phyloP scores from a whole-genome alignment of 2,329 filamentous ascomycete species.

The Ceratocystis alfenasii region DNA sequence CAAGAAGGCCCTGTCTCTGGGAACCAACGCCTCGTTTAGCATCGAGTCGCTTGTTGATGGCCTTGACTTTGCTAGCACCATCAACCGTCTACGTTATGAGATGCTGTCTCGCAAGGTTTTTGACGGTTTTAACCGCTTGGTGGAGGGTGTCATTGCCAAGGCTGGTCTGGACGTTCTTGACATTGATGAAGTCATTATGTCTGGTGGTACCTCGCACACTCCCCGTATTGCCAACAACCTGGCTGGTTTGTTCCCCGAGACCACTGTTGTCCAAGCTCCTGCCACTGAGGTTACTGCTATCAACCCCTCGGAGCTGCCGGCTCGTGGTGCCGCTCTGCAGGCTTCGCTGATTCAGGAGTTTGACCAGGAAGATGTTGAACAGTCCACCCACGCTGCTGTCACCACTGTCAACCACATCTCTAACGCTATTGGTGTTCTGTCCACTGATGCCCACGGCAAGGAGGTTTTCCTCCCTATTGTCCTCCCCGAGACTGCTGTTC shows the following conservation, averaged over 20 bases:
- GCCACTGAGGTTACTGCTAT: conserved; percentile 65
- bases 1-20: conserved; percentile 84
- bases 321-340: conserved; percentile 87
- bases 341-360: conserved; percentile 91
- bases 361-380: conserved; percentile 83
- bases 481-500: conserved; percentile 75
- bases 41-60: conserved; percentile 84
- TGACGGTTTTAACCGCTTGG: conserved; percentile 72
- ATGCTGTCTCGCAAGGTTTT: conserved; percentile 78
- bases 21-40: conserved; percentile 79
- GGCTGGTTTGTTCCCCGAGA: conserved; percentile 65
- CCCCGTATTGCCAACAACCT: conserved; percentile 82
- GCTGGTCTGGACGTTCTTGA: conserved; percentile 84
- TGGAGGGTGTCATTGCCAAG: conserved; percentile 79
- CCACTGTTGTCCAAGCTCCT: conserved; percentile 68
- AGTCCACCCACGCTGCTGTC: conserved; percentile 89
- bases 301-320: conserved; percentile 85
- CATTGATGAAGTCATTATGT: conserved; percentile 86
- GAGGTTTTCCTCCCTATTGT: conserved; percentile 73
- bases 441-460: conserved; percentile 45
- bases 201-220: conserved; percentile 84
- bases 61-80: conserved; percentile 77
- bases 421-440: conserved; percentile 78
- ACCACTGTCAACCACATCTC: conserved; percentile 85
- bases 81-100: conserved; percentile 91